Evolutionary conservation across 805 yeast species (phyloP).

Genomic region (Yamadazyma insecticola): DNA sequence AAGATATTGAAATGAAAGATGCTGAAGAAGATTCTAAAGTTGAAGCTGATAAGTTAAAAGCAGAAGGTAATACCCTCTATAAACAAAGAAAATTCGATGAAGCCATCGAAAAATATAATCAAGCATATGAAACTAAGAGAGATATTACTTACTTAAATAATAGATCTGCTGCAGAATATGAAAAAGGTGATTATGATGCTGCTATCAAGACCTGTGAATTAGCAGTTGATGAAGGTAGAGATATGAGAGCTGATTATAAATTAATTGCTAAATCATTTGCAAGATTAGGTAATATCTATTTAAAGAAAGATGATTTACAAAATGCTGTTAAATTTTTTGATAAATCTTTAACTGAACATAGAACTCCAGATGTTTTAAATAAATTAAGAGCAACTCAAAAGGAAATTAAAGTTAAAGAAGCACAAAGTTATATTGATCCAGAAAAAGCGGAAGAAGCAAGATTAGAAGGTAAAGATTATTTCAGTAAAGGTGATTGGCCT

Average conservation of each 20-base stretch:
- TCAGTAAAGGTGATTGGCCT: conserved; percentile 94
- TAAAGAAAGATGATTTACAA: conserved; percentile 67
- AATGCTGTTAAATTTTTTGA: conserved; percentile 77
- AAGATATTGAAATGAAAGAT: conserved; percentile 37
- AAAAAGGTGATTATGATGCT: conserved; percentile 85
- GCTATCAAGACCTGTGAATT: conserved; percentile 75
- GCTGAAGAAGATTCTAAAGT: conserved; percentile 32
- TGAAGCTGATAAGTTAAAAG: conserved; percentile 67
- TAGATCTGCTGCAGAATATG: conserved; percentile 96
- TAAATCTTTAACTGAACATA: conserved; percentile 92
- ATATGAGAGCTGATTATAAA: conserved; percentile 86
- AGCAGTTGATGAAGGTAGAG: conserved; percentile 90
- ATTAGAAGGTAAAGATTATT: conserved; percentile 82
- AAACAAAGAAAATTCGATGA: conserved; percentile 86
- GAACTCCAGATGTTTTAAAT: conserved; percentile 88
- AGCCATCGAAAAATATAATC: conserved; percentile 80
- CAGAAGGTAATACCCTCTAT: conserved; percentile 81
- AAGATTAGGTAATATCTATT: conserved; percentile 79
- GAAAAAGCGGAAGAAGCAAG: conserved; percentile 95
- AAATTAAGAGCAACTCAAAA: conserved; percentile 87
- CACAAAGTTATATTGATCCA: conserved; percentile 77
- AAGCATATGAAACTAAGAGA: conserved; percentile 76
- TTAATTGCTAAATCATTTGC: conserved; percentile 89
- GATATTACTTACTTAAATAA: conserved; percentile 94
- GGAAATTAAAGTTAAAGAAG: conserved; percentile 73